Evolutionary conservation across 2,329 filamentous ascomycete species (phyloP), one percentile per base, ranked within the genome.

Genomic region (Grosmannia huntii): DNA sequence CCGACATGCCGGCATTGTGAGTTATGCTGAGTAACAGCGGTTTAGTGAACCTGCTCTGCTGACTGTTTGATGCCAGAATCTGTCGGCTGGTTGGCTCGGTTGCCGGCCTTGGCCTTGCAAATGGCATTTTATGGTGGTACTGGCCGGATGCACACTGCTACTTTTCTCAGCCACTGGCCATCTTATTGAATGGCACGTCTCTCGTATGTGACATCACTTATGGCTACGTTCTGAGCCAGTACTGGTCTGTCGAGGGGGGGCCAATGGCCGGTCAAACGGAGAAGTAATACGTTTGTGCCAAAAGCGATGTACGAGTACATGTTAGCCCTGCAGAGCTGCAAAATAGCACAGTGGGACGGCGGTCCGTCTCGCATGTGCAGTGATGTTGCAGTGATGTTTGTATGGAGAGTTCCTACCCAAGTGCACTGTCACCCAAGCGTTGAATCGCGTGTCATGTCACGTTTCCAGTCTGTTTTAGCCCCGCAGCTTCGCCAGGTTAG

Each of bases 81-180:
- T 72, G 70, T 36, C 71, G 76, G 55, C 69, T 71, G 14, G 58
- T 73, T 2, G 76, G 76, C 5, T 72, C 74, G 1, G 56, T 76
- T 10, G 65, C 71, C 59, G 75, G 75, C 2, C 66, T 77, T 21
- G 67, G 72, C 5, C 58, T 71, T 12, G 68, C 67, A 50, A 73
- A 72, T 56, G 65, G 65, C 10, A 62, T 76, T 50, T 65, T 75
- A n/a, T 78, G 75, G 75, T 76, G 72, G 68, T 72, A 71, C 62
- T 79, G 77, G 77, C 75, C 75, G 3, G 77, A 78, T 58, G 73
- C 75, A 1, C 74, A 79, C 63, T 71, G 70, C 12, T 80, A 76
- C 63, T 72, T 75, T 33, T 66, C 71, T 54, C 72, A 71, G 36
- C 75, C 73, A 0, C 65, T 76, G 5, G 72, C 70, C 0, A 51